These are phyloP conservation scores for Prunus kanzakura DNA, from an alignment of 306 rosid genomes.

Conservation along the genomic window DNA sequence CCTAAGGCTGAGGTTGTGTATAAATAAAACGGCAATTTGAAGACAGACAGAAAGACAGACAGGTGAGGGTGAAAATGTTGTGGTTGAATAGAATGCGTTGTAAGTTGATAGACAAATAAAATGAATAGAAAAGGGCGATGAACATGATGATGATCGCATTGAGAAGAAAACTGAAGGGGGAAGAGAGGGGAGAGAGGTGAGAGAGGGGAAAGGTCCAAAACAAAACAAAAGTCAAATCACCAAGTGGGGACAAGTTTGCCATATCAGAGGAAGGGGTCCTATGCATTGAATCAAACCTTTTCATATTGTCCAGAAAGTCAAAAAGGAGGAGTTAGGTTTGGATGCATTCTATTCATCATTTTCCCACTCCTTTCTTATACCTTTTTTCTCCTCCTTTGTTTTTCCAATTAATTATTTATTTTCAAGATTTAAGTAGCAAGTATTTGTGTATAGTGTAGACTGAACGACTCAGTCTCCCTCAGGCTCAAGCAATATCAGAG, in stretches of 20 bases:
- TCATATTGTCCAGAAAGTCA: constrained; percentile 40
- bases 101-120: no score
- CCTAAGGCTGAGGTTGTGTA: neutral
- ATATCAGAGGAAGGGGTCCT: constrained; percentile 17
- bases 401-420: constrained; percentile 2
- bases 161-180: neutral
- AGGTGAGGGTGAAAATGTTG: no score
- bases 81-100: no score
- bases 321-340: constrained; percentile 46
- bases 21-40: neutral
- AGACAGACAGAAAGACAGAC: no score
- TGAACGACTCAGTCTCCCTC: constrained; percentile 29
- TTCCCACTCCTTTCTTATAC: constrained; percentile 25
- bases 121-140: no score
- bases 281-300: constrained; percentile 23
- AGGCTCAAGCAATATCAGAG: constrained; percentile 6
- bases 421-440: neutral
- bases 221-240: constrained; percentile 9
- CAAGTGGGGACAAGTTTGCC: constrained; percentile 23
- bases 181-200: neutral
- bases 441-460: neutral
- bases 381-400: neutral
- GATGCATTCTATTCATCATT: constrained; percentile 40
- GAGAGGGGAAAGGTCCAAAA: neutral
- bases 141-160: neutral